Evolutionary conservation across 805 yeast genomes (phyloP), one percentile per base, ranked within the genome.

Genomic region (Ogataea thermomethanolica): DNA sequence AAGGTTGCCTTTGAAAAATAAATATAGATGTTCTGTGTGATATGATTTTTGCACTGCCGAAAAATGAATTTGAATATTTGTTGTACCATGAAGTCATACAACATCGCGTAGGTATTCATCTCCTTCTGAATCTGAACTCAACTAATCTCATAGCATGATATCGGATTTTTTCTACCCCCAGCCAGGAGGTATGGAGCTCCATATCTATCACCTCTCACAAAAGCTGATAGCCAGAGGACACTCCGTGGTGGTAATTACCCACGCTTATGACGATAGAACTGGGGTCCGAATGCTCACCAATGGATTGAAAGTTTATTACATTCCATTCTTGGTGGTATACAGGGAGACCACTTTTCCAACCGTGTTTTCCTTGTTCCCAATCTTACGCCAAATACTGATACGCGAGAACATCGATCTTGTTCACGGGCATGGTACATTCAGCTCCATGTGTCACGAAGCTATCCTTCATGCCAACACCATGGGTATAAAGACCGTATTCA

Each of bases 151-250:
- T 20, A 55, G 48, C 7, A 90, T 93, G 96, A 86, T 90, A 4
- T 85, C 95, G 31, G 99, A 93, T 64, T 93, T 89, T 70, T 93
- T 93, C 76, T 93, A 85, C 64, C 99, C 99, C 8, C 99, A 93
- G 59, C 84, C 97, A 0, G 99, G 99, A 3, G 99, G 99, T 8
- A 95, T 93, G 2, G 99, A 93, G 61, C 79, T 91, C 46, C 99
- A 93, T 59, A 85, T 91, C 12, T 88, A 87, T 61, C 98, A 93
- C 60, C 64, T 93, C 17, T 81, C 98, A 0, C 95, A 88, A 61
- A 78, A 82, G 54, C 74, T 90, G 39, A 81, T 87, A 8, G 77
- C 76, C 14, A 63, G 81, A 28, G 97, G 96, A 7, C 96, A 90
- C 56, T 77, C 85, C 4, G 97, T 91, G 8, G 65, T 90, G 5